These are phyloP conservation scores for Salix purpurea DNA, from an alignment of 345 rosid species.

Conservation along the genomic window DNA sequence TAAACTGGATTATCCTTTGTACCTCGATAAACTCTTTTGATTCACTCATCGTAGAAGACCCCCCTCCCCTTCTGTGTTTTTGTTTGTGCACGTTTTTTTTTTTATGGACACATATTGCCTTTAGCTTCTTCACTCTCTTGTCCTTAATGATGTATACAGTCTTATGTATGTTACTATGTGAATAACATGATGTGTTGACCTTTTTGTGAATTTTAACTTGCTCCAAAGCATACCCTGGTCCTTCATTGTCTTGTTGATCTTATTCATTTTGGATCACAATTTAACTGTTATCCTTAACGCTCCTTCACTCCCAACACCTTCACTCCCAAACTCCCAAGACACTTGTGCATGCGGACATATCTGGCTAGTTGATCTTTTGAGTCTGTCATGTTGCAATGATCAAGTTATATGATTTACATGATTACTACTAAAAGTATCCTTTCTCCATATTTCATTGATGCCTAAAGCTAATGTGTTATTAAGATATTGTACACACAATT, in stretches of 20 bases:
- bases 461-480: constrained; percentile 1
- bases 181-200: neutral
- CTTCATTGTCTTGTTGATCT: neutral
- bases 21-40: neutral
- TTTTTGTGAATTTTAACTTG: neutral
- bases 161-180: neutral
- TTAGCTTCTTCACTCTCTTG: neutral
- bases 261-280: neutral
- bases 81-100: too few relatives aligned
- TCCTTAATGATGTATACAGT: neutral
- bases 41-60: neutral
- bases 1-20: neutral
- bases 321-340: neutral
- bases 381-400: neutral
- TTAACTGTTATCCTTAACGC: neutral
- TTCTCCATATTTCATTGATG: neutral
- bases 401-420: neutral
- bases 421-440: neutral
- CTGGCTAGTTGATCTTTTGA: neutral
- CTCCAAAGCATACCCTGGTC: neutral
- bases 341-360: neutral
- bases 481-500: neutral
- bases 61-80: too few relatives aligned
- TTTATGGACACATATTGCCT: neutral
- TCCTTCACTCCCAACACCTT: neutral